Percentiles rank a stretch among this genome's conserved stretches.
phyloP scores from a whole-genome alignment of 306 rosid genomes.

The Malus sylvestris region DNA sequence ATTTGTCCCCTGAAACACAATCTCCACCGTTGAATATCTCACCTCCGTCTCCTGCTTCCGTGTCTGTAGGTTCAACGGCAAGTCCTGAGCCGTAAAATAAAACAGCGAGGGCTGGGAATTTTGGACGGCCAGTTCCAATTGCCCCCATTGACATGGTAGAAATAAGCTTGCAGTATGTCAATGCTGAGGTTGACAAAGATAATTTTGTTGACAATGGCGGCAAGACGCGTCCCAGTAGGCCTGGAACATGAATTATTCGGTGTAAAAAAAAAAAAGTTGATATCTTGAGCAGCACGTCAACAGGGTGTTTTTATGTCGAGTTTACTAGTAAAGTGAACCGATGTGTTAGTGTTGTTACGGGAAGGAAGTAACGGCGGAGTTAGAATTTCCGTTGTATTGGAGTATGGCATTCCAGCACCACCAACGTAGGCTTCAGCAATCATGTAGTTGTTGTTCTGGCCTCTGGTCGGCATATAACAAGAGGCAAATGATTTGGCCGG shows the following conservation, averaged over 20 bases:
- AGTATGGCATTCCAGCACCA: background rate
- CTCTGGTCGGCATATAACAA: conserved; percentile 6
- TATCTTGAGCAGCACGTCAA: background rate
- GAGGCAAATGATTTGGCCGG: conserved; percentile 22
- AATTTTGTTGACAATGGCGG: conserved; percentile 22
- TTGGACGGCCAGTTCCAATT: conserved; percentile 9
- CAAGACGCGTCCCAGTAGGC: conserved; percentile 14
- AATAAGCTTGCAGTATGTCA: conserved; percentile 24
- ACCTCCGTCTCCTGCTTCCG: conserved; percentile 14
- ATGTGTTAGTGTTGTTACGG: no score
- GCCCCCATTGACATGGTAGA: conserved; percentile 1
- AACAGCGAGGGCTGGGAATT: conserved; percentile 8
- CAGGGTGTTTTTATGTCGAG: no score
- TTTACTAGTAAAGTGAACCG: no score
- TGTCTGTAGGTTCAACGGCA: conserved; percentile 7
- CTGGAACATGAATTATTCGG: conserved; percentile 11
- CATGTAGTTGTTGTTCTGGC: conserved; percentile 13
- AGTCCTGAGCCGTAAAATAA: conserved; percentile 13
- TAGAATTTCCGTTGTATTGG: background rate
- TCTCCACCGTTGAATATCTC: conserved; percentile 17
- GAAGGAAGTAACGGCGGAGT: no score
- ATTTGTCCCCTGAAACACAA: conserved; percentile 26
- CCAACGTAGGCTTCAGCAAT: conserved; percentile 10
- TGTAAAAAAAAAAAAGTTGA: background rate
- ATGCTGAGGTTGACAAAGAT: conserved; percentile 20